These are phyloP conservation scores for Boletus insuetus DNA, from an alignment of 768 basidiomycete species.

Conservation along the genomic window DNA sequence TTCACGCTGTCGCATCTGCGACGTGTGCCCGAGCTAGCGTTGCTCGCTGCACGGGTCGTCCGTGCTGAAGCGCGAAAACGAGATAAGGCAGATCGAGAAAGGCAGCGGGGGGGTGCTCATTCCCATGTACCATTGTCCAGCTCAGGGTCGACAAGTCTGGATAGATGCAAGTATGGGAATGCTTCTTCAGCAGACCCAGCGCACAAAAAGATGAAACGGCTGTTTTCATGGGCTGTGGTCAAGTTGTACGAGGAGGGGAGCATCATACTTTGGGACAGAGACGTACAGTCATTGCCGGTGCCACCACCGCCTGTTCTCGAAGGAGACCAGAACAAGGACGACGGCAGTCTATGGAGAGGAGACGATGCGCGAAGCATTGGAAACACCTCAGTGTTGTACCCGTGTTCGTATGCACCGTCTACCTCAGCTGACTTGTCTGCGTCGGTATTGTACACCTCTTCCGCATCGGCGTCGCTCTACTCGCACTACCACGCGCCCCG, in stretches of 20 bases:
- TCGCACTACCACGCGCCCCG: slow-evolving; percentile 25
- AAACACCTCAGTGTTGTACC: slow-evolving; percentile 24
- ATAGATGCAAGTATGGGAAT: not conserved
- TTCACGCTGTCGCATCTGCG: slow-evolving; percentile 75
- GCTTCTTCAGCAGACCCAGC: slow-evolving; percentile 15
- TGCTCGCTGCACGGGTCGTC: slow-evolving; percentile 64
- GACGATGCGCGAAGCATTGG: slow-evolving; percentile 18
- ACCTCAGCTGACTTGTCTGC: not conserved
- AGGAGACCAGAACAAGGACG: not conserved
- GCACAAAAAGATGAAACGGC: slow-evolving; percentile 55
- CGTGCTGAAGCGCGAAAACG: slow-evolving; percentile 56
- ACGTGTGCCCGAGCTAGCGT: slow-evolving; percentile 68
- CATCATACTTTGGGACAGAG: slow-evolving; percentile 71
- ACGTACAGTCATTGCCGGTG: slow-evolving; percentile 38
- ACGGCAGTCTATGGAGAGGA: slow-evolving; percentile 49
- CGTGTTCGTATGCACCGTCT: slow-evolving; percentile 17
- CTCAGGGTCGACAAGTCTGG: not conserved
- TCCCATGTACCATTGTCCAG: not conserved
- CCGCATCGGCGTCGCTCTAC: slow-evolving; percentile 21
- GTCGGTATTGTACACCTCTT: slow-evolving; percentile 26
- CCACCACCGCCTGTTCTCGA: slow-evolving; percentile 8
- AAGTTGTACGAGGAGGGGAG: slow-evolving; percentile 70
- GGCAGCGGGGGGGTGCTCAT: slow-evolving; percentile 16
- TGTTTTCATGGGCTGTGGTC: slow-evolving; percentile 66
- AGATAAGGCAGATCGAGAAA: slow-evolving; percentile 45